Conservation (phyloP, 2,329 filamentous ascomycete species). For the Beauveria bassiana region DNA sequence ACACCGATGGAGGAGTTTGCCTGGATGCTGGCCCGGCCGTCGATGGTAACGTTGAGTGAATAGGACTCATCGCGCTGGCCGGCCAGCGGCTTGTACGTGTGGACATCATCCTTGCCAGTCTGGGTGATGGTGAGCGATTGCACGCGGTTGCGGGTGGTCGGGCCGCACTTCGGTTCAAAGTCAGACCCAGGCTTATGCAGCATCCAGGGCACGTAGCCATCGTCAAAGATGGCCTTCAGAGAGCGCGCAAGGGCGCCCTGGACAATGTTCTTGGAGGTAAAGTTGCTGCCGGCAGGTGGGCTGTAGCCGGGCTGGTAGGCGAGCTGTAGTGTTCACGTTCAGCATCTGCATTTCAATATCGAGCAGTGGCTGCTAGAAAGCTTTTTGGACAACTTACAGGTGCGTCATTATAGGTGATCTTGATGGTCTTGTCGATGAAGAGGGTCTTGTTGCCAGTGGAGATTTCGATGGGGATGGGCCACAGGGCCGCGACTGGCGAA, state of each 20-base stretch:
- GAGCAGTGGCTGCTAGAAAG: background rate
- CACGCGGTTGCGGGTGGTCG: constrained; percentile 40
- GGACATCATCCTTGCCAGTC: constrained; percentile 42
- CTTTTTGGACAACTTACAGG: constrained; percentile 39
- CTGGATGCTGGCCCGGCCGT: constrained; percentile 54
- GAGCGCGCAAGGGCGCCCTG: constrained; percentile 51
- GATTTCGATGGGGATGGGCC: constrained; percentile 47
- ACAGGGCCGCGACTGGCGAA: constrained; percentile 32
- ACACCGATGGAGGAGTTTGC: constrained; percentile 62
- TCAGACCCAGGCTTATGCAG: constrained; percentile 56
- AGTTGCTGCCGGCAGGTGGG: constrained; percentile 28
- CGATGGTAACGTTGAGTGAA: constrained; percentile 49
- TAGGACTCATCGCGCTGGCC: constrained; percentile 71
- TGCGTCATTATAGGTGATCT: constrained; percentile 51
- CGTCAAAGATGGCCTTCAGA: constrained; percentile 54
- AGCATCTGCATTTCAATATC: background rate
- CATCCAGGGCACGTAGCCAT: constrained; percentile 72
- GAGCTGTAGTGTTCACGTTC: constrained; percentile 30
- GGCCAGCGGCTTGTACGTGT: constrained; percentile 51
- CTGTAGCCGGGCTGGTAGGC: constrained; percentile 38
- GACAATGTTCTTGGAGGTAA: constrained; percentile 47
- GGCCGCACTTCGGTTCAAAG: constrained; percentile 50
- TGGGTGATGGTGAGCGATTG: constrained; percentile 55
- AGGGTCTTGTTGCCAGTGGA: constrained; percentile 44
- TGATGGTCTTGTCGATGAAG: constrained; percentile 44